phyloP scores from a whole-genome alignment of 371 early-diverging fungal genomes.

The Apophysomyces elegans region DNA sequence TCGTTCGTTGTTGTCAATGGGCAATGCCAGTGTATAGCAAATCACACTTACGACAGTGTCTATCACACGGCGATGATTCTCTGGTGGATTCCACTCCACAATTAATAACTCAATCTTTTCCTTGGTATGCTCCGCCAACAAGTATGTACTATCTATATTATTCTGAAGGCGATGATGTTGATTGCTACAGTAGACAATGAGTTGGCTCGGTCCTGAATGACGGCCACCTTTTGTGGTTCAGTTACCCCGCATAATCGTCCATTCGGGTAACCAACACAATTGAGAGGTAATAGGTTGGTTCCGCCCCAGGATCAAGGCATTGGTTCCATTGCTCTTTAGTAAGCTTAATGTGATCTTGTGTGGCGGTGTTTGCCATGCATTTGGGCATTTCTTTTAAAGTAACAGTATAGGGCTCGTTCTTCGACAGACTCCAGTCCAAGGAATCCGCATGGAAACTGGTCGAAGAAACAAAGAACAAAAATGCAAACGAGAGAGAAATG shows the following conservation, averaged over 20 bases:
- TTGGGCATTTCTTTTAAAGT: slow-evolving; percentile 3
- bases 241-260: slow-evolving; percentile 55
- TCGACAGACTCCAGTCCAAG: neutral
- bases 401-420: neutral
- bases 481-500: slow-evolving; percentile 19
- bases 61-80: slow-evolving; percentile 34
- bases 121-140: slow-evolving; percentile 44
- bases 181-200: slow-evolving; percentile 24
- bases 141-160: slow-evolving; percentile 44
- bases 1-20: neutral
- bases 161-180: slow-evolving; percentile 53
- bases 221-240: neutral
- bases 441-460: slow-evolving; percentile 14
- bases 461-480: slow-evolving; percentile 21
- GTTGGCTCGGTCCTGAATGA: slow-evolving; percentile 6
- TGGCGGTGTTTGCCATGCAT: slow-evolving; percentile 10
- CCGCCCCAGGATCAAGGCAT: slow-evolving; percentile 34
- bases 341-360: slow-evolving; percentile 16
- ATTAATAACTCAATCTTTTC: slow-evolving; percentile 47
- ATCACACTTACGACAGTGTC: slow-evolving; percentile 43
- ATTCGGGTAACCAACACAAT: slow-evolving; percentile 52
- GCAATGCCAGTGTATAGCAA: neutral
- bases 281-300: slow-evolving; percentile 34
- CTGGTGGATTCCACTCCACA: slow-evolving; percentile 53
- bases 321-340: slow-evolving; percentile 33